Base-by-base conservation (phyloP, 805 yeast species). In the Metschnikowia drakensbergensis region DNA sequence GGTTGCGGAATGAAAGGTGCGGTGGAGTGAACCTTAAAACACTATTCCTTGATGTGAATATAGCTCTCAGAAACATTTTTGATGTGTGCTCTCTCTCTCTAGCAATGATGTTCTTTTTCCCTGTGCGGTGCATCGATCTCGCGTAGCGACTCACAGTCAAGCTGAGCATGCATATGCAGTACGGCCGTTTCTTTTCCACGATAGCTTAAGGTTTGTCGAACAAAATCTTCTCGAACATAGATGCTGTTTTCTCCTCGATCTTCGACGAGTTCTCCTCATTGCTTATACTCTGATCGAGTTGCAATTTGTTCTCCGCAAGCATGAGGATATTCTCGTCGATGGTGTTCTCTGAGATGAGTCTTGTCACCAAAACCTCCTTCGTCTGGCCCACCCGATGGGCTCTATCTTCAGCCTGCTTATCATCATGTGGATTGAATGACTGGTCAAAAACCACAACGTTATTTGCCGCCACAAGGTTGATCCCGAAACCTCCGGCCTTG, bases 401-500 rank as follows among this genome's bases (percentile, higher is more conserved):
- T 63, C 99, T 81, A 66, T 94, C 99, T 64, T 95, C 98, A 1
- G 99, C 99, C 70, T 94, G 99, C 62, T 86, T 86, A 63, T 94
- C 99, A 65, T 94, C 99, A 66, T 94, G 99, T 0, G 99, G 99
- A 62, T 94, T 94, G 72, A 94, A 94, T 44, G 95, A 84, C 64
- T 90, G 92, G 64, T 94, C 99, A 62, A 84, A 91, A 30, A 94
- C 87, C 46, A 94, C 76, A 2, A 94, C 99, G 52, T 84, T 82
- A 63, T 89, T 92, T 6, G 99, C 98, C 62, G 96, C 94, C 1
- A 96, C 94, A 59, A 94, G 76, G 62, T 94, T 94, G 68, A 94
- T 94, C 49, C 99, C 99, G 68, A 94, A 94, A 1, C 99, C 99
- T 63, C 99, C 99, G 0, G 99, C 98, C 63, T 88, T 89, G 3